These are phyloP conservation scores for Globisporangium spiculum DNA, from an alignment of 352 stramenopile genomes.

Conservation along the genomic window DNA sequence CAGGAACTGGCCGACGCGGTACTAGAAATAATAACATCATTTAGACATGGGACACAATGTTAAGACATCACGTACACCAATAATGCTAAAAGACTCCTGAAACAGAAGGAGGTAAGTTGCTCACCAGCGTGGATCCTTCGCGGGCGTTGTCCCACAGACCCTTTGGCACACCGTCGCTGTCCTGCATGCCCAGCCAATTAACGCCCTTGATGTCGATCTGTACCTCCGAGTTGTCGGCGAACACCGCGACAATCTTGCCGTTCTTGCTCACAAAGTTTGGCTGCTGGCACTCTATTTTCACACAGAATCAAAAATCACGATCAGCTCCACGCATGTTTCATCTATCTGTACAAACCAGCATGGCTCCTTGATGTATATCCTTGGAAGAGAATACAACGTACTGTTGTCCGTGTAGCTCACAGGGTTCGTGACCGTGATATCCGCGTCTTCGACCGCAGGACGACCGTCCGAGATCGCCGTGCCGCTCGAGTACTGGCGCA, in stretches of 20 bases:
- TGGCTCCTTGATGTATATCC: conserved; percentile 1
- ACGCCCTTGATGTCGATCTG: conserved; percentile 83
- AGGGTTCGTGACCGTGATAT: conserved; percentile 66
- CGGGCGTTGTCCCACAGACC: conserved; percentile 82
- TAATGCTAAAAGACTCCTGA: not conserved
- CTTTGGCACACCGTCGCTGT: conserved; percentile 63
- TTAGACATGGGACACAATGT: not conserved
- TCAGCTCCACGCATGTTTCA: not conserved
- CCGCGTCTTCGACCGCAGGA: conserved; percentile 35
- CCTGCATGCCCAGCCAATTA: conserved; percentile 85
- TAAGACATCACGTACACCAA: not conserved
- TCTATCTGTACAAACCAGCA: not conserved
- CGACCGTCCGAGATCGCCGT: conserved; percentile 65
- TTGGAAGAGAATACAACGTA: conserved; percentile 18
- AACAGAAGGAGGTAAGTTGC: not conserved
- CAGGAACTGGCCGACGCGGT: conserved; percentile 74
- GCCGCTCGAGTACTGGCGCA: conserved; percentile 55
- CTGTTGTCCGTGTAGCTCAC: conserved; percentile 61
- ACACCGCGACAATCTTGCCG: conserved; percentile 58
- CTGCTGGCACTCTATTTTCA: conserved; percentile 57
- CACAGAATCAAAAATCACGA: not conserved
- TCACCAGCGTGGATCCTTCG: conserved; percentile 62
- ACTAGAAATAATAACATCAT: conserved; percentile 19
- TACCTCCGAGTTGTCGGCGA: conserved; percentile 47
- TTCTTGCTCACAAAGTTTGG: conserved; percentile 84